Percentiles rank a stretch among this genome's conserved stretches.
Evolutionary conservation across 345 rosid genomes (phyloP).

Genomic region (Xanthoceras sorbifolium): DNA sequence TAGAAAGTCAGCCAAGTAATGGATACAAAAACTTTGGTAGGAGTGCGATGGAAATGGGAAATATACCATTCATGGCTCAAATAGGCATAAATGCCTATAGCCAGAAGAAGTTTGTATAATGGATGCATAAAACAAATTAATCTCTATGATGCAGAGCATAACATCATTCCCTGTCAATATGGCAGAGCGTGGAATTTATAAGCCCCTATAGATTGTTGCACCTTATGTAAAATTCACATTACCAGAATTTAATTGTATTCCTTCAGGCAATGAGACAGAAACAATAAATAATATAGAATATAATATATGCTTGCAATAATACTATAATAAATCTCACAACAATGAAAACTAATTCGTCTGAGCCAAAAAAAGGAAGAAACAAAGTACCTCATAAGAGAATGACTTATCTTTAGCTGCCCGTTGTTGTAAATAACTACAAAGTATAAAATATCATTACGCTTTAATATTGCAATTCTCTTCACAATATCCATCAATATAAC

Average conservation of each 20-base stretch:
- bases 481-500: background rate
- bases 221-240: background rate
- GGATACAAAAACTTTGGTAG: background rate
- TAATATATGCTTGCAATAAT: background rate
- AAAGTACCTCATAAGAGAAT: slow-evolving; percentile 85
- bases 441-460: slow-evolving; percentile 22
- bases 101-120: slow-evolving; percentile 1
- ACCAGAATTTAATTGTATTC: background rate
- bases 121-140: background rate
- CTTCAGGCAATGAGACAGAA: background rate
- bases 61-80: background rate
- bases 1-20: background rate
- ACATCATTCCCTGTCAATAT: background rate
- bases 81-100: background rate
- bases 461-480: slow-evolving; percentile 5
- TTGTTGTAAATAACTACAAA: slow-evolving; percentile 78
- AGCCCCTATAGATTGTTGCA: background rate
- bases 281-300: background rate
- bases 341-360: background rate
- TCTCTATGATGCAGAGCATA: background rate
- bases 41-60: background rate
- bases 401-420: slow-evolving; percentile 78
- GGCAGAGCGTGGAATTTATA: background rate
- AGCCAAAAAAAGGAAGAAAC: slow-evolving; percentile 17
- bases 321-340: background rate